Percentiles rank a stretch among this genome's conserved stretches.
Evolutionary conservation across 805 yeast species (phyloP).

Genomic region (Saccharomycopsis sp.): DNA sequence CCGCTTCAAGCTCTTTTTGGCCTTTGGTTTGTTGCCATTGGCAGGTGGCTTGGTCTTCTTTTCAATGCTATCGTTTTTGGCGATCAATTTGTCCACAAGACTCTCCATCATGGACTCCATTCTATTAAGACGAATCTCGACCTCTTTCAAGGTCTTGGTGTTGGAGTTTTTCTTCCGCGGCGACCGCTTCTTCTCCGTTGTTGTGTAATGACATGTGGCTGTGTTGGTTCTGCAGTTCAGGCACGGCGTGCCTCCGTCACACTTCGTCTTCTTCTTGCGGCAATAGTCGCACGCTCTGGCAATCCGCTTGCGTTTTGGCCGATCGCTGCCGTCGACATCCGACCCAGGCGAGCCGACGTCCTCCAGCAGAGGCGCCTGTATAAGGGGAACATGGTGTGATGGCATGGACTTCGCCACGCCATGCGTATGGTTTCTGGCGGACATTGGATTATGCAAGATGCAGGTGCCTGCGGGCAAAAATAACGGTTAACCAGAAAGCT

Average conservation of each 20-base stretch:
- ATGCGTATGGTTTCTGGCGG: too few relatives aligned
- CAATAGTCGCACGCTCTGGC: conserved; percentile 43
- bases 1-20: background rate
- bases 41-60: background rate
- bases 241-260: conserved; percentile 42
- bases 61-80: background rate
- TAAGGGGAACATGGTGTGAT: background rate
- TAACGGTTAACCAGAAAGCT: too few relatives aligned
- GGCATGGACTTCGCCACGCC: background rate
- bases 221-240: conserved; percentile 34
- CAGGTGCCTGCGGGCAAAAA: too few relatives aligned
- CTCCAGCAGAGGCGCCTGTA: too few relatives aligned
- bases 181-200: conserved; percentile 29
- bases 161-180: conserved; percentile 1
- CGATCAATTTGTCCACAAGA: background rate
- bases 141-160: conserved; percentile 4
- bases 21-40: background rate
- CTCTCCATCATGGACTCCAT: conserved; percentile 2
- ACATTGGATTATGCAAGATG: too few relatives aligned
- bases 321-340: background rate
- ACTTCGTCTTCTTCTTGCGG: conserved; percentile 39
- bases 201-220: conserved; percentile 32
- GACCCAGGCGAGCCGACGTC: background rate
- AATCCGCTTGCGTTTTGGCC: conserved; percentile 19
- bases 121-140: conserved; percentile 4